These are phyloP conservation scores for Leccinum arenicola DNA, from an alignment of 768 basidiomycete genomes.

Conservation along the genomic window DNA sequence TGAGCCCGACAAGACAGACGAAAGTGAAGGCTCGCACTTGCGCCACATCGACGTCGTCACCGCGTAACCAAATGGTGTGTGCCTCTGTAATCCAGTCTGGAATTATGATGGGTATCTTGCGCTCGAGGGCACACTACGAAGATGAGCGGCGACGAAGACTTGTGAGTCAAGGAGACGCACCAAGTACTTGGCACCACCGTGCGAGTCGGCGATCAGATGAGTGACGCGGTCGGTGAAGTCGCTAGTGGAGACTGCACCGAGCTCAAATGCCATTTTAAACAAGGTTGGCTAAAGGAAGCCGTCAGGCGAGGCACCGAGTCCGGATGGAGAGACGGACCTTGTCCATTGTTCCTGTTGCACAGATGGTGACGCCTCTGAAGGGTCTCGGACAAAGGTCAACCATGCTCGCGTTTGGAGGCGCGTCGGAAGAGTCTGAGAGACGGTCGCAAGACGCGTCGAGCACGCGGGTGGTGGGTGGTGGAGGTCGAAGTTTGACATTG, in stretches of 20 bases:
- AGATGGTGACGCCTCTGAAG: slow-evolving; percentile 61
- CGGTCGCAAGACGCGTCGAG: slow-evolving; percentile 33
- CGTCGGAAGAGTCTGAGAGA: slow-evolving; percentile 48
- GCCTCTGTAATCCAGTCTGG: slow-evolving; percentile 76
- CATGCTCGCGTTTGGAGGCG: slow-evolving; percentile 42
- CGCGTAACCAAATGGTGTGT: slow-evolving; percentile 72
- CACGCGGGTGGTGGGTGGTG: slow-evolving; percentile 34
- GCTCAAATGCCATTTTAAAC: slow-evolving; percentile 74
- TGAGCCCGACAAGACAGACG: not conserved
- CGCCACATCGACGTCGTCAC: slow-evolving; percentile 71
- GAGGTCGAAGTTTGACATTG: slow-evolving; percentile 78
- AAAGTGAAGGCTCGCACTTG: slow-evolving; percentile 41
- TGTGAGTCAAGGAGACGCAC: slow-evolving; percentile 38
- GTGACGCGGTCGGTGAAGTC: slow-evolving; percentile 87
- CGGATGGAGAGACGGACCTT: slow-evolving; percentile 50
- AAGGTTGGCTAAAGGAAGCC: slow-evolving; percentile 50
- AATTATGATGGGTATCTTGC: slow-evolving; percentile 73
- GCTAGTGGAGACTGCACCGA: slow-evolving; percentile 67
- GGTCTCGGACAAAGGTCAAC: slow-evolving; percentile 61
- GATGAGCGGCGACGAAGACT: not conserved
- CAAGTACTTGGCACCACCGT: slow-evolving; percentile 81
- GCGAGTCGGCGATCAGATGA: slow-evolving; percentile 78
- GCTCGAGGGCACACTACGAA: slow-evolving; percentile 74
- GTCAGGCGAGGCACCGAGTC: slow-evolving; percentile 5
- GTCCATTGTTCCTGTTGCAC: slow-evolving; percentile 76